phyloP scores from a whole-genome alignment of 345 rosid species.

The Brassica incana region DNA sequence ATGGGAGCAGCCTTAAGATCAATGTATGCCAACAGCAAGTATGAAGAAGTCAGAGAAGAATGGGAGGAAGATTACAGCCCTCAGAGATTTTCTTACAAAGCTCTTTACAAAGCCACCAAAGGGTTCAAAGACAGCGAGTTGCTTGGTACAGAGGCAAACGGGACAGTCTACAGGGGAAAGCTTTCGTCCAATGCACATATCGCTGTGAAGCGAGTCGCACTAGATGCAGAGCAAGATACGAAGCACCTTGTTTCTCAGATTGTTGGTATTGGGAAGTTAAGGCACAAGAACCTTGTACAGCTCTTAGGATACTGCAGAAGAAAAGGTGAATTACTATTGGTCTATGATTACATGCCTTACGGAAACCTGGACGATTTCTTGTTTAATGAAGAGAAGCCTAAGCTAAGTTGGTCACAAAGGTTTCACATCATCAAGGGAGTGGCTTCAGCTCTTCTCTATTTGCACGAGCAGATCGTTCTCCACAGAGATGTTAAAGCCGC shows the following conservation, averaged over 20 bases:
- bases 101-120: conserved; percentile 58
- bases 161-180: conserved; percentile 58
- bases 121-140: conserved; percentile 60
- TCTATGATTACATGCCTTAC: conserved; percentile 60
- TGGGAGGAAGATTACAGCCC: conserved; percentile 67
- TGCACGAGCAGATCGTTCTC: conserved; percentile 79
- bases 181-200: conserved; percentile 48
- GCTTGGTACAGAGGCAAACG: conserved; percentile 59
- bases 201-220: conserved; percentile 61
- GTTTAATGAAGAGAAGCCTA: conserved; percentile 37
- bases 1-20: conserved; percentile 44
- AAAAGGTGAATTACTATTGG: conserved; percentile 53
- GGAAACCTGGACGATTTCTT: conserved; percentile 60
- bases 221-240: conserved; percentile 50
- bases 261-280: conserved; percentile 48
- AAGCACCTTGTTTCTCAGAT: conserved; percentile 53
- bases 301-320: conserved; percentile 61
- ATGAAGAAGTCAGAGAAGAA: conserved; percentile 61
- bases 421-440: conserved; percentile 73
- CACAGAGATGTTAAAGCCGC: conserved; percentile 92
- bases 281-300: conserved; percentile 56
- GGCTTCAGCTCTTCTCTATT: conserved; percentile 73
- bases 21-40: conserved; percentile 48
- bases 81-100: conserved; percentile 59
- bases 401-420: conserved; percentile 77